These are phyloP conservation scores for Orbilia blumenaviensis DNA, from an alignment of 2,329 filamentous ascomycete genomes.

Conservation along the genomic window DNA sequence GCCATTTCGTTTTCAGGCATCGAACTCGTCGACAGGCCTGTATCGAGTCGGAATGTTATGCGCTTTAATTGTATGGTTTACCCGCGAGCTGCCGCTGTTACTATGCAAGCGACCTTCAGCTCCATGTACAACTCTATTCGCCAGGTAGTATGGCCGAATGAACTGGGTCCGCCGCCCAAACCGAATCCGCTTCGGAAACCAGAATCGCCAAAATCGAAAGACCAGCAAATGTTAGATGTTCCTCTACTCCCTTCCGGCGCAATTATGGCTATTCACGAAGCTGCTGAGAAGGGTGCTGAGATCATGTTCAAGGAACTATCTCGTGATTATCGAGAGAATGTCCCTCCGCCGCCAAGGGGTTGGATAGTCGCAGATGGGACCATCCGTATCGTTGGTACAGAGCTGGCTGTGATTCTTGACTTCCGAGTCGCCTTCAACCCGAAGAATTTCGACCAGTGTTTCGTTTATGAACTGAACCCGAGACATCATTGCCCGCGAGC, in stretches of 20 bases:
- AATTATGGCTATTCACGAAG: constrained; percentile 49
- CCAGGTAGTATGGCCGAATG: constrained; percentile 3
- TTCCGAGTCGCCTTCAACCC: constrained; percentile 49
- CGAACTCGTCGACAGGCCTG: constrained; percentile 30
- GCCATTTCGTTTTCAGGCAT: constrained; percentile 35
- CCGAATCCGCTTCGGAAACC: constrained; percentile 6
- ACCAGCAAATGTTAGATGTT: constrained; percentile 11
- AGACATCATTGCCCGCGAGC: constrained; percentile 23
- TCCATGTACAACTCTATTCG: constrained; percentile 32
- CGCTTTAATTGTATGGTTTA: constrained; percentile 34
- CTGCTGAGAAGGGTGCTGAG: constrained; percentile 9
- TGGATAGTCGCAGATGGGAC: constrained; percentile 48
- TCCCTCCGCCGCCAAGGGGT: constrained; percentile 44
- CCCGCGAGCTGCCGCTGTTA: constrained; percentile 41
- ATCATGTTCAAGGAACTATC: constrained; percentile 31
- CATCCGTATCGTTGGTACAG: constrained; percentile 35
- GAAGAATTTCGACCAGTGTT: constrained; percentile 40
- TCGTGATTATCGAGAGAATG: constrained; percentile 35
- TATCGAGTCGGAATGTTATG: constrained; percentile 23
- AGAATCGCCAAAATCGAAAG: background rate
- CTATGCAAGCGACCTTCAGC: constrained; percentile 28
- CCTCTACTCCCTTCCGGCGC: constrained; percentile 44
- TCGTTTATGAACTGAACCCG: constrained; percentile 25
- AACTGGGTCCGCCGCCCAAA: constrained; percentile 6
- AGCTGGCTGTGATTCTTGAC: constrained; percentile 40